Conservation (phyloP, 2,329 filamentous ascomycete species). For the Ophiostoma quercus region DNA sequence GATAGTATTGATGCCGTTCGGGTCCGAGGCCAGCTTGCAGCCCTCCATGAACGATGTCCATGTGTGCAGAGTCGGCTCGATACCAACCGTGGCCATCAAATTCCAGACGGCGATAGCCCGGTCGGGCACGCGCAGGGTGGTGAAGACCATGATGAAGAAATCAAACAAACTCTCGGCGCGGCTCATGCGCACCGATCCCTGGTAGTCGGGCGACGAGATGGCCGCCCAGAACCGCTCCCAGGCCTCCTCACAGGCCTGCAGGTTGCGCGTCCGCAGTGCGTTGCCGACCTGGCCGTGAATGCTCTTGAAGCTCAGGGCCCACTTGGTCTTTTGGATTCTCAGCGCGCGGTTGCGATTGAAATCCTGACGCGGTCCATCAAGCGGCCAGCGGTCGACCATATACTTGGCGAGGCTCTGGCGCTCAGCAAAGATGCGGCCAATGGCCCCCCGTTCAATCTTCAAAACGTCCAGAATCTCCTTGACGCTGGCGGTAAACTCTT, state of each 20-base stretch:
- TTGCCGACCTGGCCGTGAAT: conserved; percentile 31
- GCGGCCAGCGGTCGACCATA: conserved; percentile 26
- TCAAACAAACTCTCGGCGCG: conserved; percentile 31
- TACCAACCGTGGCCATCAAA: conserved; percentile 43
- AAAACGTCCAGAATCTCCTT: conserved; percentile 26
- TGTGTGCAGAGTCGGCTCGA: conserved; percentile 57
- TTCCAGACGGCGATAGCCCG: conserved; percentile 37
- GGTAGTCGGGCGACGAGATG: conserved; percentile 26
- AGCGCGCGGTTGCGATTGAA: neutral
- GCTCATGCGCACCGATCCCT: conserved; percentile 25
- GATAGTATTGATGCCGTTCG: conserved; percentile 56
- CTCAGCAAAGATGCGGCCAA: conserved; percentile 29
- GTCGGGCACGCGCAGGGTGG: conserved; percentile 32
- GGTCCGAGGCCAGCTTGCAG: conserved; percentile 56
- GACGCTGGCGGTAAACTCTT: conserved; percentile 31
- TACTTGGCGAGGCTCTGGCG: conserved; percentile 22
- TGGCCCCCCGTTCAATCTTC: conserved; percentile 18
- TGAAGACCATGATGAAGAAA: conserved; percentile 36
- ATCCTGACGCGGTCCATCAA: conserved; percentile 3
- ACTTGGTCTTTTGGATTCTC: neutral
- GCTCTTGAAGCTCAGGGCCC: conserved; percentile 2
- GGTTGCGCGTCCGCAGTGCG: conserved; percentile 31
- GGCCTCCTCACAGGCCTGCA: conserved; percentile 28
- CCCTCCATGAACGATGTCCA: conserved; percentile 72
- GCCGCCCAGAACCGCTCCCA: conserved; percentile 34